Evolutionary conservation across 805 yeast species (phyloP), one percentile per base, ranked within the genome.

Genomic region (Hanseniaspora thailandica): DNA sequence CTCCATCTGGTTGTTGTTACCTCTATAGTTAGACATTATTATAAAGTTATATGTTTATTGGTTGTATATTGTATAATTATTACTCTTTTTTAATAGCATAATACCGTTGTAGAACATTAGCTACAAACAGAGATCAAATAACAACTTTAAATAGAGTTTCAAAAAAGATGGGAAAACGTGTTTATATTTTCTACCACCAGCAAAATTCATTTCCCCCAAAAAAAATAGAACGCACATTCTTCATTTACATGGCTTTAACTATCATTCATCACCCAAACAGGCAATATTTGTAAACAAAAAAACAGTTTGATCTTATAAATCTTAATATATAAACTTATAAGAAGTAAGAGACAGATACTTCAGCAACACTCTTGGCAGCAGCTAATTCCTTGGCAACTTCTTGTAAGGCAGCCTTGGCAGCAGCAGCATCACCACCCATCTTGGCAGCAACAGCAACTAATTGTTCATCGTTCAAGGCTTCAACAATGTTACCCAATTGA

Each of bases 401-500:
- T 39, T 66, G 63, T 47, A 86, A 68, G n/a, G 74, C 74, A 25
- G 76, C 67, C 75, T 86, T 86, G 55, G 78, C 78, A 52, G 74
- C 65, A 33, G 71, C 71, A 57, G 78, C 77, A 58, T 77, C 82
- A 45, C 72, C 80, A 52, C 74, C 77, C 58, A 73, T 70, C 56
- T 81, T 81, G 28, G 69, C 72, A 54, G 95, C 90, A 62, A 84
- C 79, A n/a, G 76, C 80, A 50, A 77, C 80, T 65, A 90, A 78
- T 68, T 82, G 81, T 43, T 77, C 70, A 65, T 90, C 98, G 64
- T 84, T 86, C 58, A 93, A 75, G 58, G 80, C 70, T 55, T 86
- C 96, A 60, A 89, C 76, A 60, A 93, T 73, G 57, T 80, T 72
- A 58, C 82, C 94, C 60, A 87, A 69, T 67, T 93, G 97, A 56